A percentile compares a stretch with the other conserved stretches of the same genome.
phyloP scores from a whole-genome alignment of 2,329 filamentous ascomycete genomes.

The Calonectria pseudoreteaudii region DNA sequence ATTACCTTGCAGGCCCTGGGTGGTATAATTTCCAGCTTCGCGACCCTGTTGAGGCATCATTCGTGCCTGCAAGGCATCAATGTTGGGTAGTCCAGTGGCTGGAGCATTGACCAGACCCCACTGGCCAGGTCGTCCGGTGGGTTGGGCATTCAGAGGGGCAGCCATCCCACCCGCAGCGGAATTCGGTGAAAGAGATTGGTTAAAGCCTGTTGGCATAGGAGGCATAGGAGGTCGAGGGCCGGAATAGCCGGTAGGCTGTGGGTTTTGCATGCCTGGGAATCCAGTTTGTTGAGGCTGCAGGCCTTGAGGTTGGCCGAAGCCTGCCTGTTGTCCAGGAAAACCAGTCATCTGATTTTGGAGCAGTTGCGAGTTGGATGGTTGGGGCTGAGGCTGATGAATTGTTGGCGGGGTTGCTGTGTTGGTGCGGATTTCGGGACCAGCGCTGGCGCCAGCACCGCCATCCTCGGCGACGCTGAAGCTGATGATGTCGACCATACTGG shows the following conservation, averaged over 20 bases:
- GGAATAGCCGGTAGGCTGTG: constrained; percentile 82
- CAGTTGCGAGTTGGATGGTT: constrained; percentile 77
- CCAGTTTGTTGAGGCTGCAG: constrained; percentile 79
- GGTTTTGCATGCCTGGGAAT: constrained; percentile 72
- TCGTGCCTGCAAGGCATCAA: constrained; percentile 89
- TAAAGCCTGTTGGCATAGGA: constrained; percentile 74
- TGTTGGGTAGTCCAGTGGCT: constrained; percentile 88
- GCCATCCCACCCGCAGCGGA: constrained; percentile 71
- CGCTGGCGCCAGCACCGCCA: constrained; percentile 59
- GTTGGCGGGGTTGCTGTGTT: constrained; percentile 62
- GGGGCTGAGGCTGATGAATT: constrained; percentile 78
- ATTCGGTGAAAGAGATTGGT: constrained; percentile 64
- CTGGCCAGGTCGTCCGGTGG: constrained; percentile 91
- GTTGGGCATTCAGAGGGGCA: constrained; percentile 85
- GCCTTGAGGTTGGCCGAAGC: constrained; percentile 69
- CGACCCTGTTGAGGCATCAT: constrained; percentile 98
- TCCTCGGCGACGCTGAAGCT: constrained; percentile 92
- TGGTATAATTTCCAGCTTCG: constrained; percentile 85
- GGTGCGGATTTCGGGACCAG: constrained; percentile 76
- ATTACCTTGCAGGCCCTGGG: constrained; percentile 89
- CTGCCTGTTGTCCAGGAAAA: constrained; percentile 68
- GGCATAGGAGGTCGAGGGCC: constrained; percentile 93
- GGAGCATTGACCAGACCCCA: constrained; percentile 99
- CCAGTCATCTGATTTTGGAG: constrained; percentile 77
- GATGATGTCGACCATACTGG: constrained; percentile 99